Conservation (phyloP, 2,329 filamentous ascomycete genomes). For the Cladosporium sphaerospermum region DNA sequence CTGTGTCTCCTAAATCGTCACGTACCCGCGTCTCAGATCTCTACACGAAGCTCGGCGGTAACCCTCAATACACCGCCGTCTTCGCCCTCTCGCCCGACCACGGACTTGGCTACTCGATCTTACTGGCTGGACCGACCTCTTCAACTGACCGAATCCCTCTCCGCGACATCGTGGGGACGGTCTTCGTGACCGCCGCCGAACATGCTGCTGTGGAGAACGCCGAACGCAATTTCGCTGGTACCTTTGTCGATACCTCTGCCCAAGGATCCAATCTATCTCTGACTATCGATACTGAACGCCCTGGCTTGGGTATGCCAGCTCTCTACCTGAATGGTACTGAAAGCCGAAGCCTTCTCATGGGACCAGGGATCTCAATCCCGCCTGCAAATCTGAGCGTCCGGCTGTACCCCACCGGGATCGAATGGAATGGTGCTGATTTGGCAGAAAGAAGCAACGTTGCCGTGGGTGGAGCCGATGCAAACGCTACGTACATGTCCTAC, state of each 20-base stretch:
- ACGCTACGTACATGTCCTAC: not conserved
- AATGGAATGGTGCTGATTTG: not conserved
- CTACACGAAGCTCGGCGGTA: constrained; percentile 14
- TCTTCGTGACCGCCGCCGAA: constrained; percentile 1
- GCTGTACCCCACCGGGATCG: not conserved
- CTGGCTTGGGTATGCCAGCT: not conserved
- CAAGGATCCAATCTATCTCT: not conserved
- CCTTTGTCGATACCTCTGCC: not conserved
- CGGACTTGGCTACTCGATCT: constrained; percentile 9
- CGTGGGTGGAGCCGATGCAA: not conserved
- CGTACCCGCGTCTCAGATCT: constrained; percentile 12
- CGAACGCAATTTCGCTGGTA: not conserved
- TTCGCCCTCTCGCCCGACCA: constrained; percentile 11
- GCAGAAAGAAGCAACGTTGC: not conserved
- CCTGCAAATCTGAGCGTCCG: not conserved
- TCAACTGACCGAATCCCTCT: not conserved
- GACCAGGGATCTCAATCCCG: not conserved
- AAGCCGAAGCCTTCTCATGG: not conserved
- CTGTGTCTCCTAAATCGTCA: constrained; percentile 2
- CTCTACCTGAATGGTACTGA: constrained; percentile 3
- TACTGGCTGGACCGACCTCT: not conserved
- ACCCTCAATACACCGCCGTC: constrained; percentile 4
- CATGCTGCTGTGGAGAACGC: not conserved
- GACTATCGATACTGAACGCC: not conserved
- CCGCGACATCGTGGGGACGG: not conserved